Conservation (phyloP, 305 asterid species). For the Ajuga reptans region DNA sequence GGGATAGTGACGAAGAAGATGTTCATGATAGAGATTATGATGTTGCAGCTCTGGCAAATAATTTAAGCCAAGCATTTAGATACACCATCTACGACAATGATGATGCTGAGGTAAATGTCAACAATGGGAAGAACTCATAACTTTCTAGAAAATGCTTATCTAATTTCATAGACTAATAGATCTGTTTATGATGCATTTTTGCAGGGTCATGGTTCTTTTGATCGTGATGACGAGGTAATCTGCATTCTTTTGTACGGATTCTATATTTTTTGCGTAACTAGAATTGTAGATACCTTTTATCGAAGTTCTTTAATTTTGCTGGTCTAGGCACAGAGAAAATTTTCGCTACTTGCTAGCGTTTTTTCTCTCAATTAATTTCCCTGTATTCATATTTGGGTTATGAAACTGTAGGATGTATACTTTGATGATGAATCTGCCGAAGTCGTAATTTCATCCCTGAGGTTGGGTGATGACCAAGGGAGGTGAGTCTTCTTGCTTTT, state of each 20-base stretch:
- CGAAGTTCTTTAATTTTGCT: not conserved
- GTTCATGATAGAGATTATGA: conserved; percentile 86
- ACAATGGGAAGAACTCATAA: not conserved
- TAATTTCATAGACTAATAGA: not conserved
- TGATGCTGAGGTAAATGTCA: conserved; percentile 62
- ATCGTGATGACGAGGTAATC: conserved; percentile 82
- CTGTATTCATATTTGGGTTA: conserved; percentile 11
- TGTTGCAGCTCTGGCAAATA: conserved; percentile 87
- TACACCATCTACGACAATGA: conserved; percentile 82
- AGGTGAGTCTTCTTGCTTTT: conserved; percentile 47
- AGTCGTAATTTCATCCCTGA: conserved; percentile 84
- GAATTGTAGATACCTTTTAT: not conserved
- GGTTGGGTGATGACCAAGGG: conserved; percentile 93
- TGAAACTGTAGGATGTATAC: conserved; percentile 72
- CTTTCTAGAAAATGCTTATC: not conserved
- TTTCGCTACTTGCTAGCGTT: not conserved
- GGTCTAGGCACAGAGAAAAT: not conserved
- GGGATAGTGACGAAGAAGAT: conserved; percentile 97
- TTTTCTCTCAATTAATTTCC: no score
- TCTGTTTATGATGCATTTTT: conserved; percentile 21
- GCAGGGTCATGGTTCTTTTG: conserved; percentile 75
- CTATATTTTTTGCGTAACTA: not conserved
- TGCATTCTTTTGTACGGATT: not conserved
- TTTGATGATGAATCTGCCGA: conserved; percentile 94
- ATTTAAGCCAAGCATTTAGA: conserved; percentile 87